Evolutionary conservation across 2,329 filamentous ascomycete genomes (phyloP), one percentile per base, ranked within the genome.

Genomic region (Ascochyta fabae): DNA sequence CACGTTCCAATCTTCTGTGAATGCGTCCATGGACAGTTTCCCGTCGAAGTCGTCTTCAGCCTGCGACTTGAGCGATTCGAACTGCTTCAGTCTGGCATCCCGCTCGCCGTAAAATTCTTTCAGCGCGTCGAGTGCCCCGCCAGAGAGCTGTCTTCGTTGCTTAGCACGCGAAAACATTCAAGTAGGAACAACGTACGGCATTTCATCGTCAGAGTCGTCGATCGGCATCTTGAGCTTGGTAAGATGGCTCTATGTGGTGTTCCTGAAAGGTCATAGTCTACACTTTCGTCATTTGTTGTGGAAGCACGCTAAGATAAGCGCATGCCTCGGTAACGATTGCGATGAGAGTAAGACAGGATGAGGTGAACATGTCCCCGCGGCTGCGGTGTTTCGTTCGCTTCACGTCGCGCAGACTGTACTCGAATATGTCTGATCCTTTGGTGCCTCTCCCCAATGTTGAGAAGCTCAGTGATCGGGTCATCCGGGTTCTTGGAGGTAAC

Each of bases 401-500:
- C 19, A 56, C 58, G 23, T 60, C 56, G 29, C 59, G 60, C 41
- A 69, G 58, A 64, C 44, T 62, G 13, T 69, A 70, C 53, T 68
- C 60, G 49, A 80, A 61, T 26, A 91, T 90, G 87, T 81, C 85
- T 53, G 77, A 81, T 33, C 81, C 84, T 59, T 81, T 92, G 6
- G 82, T 85, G 26, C 75, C 83, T 16, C 82, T 98, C 13, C 87
- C 88, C 4, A 86, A 89, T 58, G 84, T 96, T 46, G 87, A 94
- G 76, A 86, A 89, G 58, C 81, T 98, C 50, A 94, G 90, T 70
- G 84, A 89, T 19, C 80, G 84, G 13, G 89, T 93, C 40, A 88
- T 96, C 60, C 86, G 95, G 52, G 90, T 99, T 59, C 81, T 98
- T 16, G 95, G 89, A 55, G 92, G 90, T 8, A 99, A 99, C 76